These are phyloP conservation scores for Bromus sterilis DNA, from an alignment of 176 grass and related monocot species.

Conservation along the genomic window DNA sequence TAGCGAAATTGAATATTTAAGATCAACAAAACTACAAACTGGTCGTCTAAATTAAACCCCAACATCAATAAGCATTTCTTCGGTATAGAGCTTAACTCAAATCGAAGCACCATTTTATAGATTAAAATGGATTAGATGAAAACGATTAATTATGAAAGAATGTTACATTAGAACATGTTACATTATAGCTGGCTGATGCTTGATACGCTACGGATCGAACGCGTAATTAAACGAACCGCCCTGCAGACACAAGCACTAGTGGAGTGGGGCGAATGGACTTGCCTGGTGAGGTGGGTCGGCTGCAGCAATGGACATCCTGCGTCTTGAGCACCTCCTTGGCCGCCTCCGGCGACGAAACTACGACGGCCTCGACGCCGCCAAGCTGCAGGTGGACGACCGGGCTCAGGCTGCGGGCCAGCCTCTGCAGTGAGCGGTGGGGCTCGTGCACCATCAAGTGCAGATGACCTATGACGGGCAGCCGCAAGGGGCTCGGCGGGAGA, in stretches of 20 bases:
- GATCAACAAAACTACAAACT: too few relatives aligned
- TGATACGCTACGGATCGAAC: too few relatives aligned
- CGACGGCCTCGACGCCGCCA: background rate
- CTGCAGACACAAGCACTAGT: background rate
- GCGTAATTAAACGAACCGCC: too few relatives aligned
- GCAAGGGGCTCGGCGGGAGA: background rate
- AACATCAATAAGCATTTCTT: too few relatives aligned
- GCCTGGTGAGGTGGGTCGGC: slow-evolving; percentile 7
- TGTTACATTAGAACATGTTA: too few relatives aligned
- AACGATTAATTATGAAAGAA: too few relatives aligned
- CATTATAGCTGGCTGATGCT: too few relatives aligned
- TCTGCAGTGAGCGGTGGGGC: background rate
- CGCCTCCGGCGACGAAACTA: background rate
- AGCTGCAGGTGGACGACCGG: slow-evolving; percentile 12
- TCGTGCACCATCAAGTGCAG: slow-evolving; percentile 10
- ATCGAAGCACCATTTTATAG: too few relatives aligned
- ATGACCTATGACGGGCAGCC: background rate
- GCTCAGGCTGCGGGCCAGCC: background rate
- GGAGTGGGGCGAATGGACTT: background rate
- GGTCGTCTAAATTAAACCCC: too few relatives aligned
- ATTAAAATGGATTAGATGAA: too few relatives aligned
- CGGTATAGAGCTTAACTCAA: too few relatives aligned
- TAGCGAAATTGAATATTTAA: too few relatives aligned
- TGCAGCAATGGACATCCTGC: slow-evolving; percentile 7
- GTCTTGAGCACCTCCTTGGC: slow-evolving; percentile 20